Evolutionary conservation across 805 yeast species (phyloP).

Genomic region (Huiozyma sinensis): DNA sequence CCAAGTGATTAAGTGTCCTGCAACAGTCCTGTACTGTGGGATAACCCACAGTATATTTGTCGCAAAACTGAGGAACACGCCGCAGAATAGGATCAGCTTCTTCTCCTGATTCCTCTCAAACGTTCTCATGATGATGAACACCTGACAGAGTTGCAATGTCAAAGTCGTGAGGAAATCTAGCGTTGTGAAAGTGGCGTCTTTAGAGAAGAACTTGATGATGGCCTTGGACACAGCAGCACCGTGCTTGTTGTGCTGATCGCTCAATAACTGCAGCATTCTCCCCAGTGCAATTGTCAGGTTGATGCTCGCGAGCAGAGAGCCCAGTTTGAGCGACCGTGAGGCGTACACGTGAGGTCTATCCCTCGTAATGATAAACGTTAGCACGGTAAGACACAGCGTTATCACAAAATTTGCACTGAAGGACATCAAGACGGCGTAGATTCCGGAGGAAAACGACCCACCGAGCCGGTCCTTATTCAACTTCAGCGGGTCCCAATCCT

Average conservation of each 20-base stretch:
- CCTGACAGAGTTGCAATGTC: conserved; percentile 55
- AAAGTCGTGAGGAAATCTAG: conserved; percentile 50
- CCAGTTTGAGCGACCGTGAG: conserved; percentile 23
- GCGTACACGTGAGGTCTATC: conserved; percentile 44
- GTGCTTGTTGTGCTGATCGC: conserved; percentile 34
- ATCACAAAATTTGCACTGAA: conserved; percentile 56
- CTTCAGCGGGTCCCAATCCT: conserved; percentile 41
- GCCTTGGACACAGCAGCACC: conserved; percentile 24
- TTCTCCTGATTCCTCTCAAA: conserved; percentile 62
- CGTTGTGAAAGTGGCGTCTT: conserved; percentile 37
- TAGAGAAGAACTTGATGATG: conserved; percentile 31
- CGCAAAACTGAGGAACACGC: conserved; percentile 40
- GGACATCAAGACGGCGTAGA: conserved; percentile 53
- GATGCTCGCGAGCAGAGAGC: conserved; percentile 43
- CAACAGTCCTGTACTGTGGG: conserved; percentile 26
- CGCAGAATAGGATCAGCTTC: conserved; percentile 48
- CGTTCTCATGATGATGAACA: conserved; percentile 57
- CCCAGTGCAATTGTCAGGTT: conserved; percentile 44
- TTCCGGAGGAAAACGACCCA: conserved; percentile 43
- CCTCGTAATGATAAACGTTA: conserved; percentile 55
- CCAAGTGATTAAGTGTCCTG: conserved; percentile 25
- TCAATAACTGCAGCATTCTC: conserved; percentile 36
- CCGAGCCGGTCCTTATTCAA: conserved; percentile 19
- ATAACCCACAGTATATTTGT: conserved; percentile 66
- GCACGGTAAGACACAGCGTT: conserved; percentile 49